phyloP scores from a whole-genome alignment of 2,329 filamentous ascomycete species.

The Aspergillus persii region DNA sequence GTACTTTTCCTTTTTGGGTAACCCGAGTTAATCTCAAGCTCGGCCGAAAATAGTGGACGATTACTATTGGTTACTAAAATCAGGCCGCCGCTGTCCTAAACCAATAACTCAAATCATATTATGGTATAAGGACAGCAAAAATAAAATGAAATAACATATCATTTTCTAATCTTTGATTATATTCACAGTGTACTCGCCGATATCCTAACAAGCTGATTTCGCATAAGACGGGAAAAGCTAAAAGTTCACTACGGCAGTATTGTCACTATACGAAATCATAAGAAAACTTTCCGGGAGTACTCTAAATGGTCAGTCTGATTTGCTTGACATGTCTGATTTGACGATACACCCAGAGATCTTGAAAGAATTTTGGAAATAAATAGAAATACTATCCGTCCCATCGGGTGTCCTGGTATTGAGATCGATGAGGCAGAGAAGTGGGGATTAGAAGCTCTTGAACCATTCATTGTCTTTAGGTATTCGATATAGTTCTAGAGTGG shows the following conservation, averaged over 20 bases:
- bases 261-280: too few species aligned
- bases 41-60: not conserved
- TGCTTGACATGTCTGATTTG: too few species aligned
- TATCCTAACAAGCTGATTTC: not conserved
- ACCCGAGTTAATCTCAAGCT: not conserved
- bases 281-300: too few species aligned
- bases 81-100: not conserved
- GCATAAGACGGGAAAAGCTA: not conserved
- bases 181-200: not conserved
- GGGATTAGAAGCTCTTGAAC: too few species aligned
- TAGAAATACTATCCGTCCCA: too few species aligned
- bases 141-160: not conserved
- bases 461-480: too few species aligned
- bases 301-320: too few species aligned
- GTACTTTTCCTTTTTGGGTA: not conserved
- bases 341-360: too few species aligned
- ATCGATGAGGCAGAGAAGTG: too few species aligned
- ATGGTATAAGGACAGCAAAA: not conserved
- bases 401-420: too few species aligned
- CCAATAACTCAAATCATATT: not conserved
- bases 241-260: too few species aligned
- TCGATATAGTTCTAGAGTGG: not conserved
- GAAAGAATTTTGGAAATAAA: too few species aligned
- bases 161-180: not conserved
- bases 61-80: not conserved